Evolutionary conservation across 768 basidiomycete genomes (phyloP).

Genomic region (Auriculariales sp.): DNA sequence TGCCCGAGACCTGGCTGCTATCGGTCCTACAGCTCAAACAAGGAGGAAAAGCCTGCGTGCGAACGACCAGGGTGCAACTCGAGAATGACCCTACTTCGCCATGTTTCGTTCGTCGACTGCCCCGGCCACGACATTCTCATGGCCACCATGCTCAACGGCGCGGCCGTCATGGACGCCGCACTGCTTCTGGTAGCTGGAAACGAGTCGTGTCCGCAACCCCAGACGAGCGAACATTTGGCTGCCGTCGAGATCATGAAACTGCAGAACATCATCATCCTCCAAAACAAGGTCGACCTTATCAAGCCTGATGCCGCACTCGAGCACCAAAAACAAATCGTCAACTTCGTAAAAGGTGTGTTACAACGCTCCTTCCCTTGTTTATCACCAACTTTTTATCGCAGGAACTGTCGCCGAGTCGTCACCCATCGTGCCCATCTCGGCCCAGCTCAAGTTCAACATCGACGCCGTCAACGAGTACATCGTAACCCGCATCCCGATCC

Average conservation of each 20-base stretch:
- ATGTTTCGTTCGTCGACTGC: slow-evolving; percentile 98
- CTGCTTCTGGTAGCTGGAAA: slow-evolving; percentile 91
- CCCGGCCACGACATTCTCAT: slow-evolving; percentile 99
- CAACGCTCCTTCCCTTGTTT: neutral
- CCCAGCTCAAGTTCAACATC: slow-evolving; percentile 97
- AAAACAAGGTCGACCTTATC: slow-evolving; percentile 98
- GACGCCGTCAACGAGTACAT: slow-evolving; percentile 99
- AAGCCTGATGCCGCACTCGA: slow-evolving; percentile 89
- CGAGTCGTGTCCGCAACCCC: slow-evolving; percentile 97
- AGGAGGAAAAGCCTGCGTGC: slow-evolving; percentile 87
- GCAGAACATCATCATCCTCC: slow-evolving; percentile 92
- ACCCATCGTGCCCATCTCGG: slow-evolving; percentile 97
- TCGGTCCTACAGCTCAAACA: slow-evolving; percentile 83
- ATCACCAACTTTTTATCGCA: slow-evolving; percentile 15
- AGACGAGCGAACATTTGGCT: slow-evolving; percentile 96
- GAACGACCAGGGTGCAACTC: slow-evolving; percentile 85
- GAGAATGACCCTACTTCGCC: slow-evolving; percentile 78
- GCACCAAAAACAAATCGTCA: slow-evolving; percentile 88
- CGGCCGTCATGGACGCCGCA: slow-evolving; percentile 99
- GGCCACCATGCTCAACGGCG: slow-evolving; percentile 99
- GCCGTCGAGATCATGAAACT: slow-evolving; percentile 99
- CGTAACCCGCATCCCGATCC: slow-evolving; percentile 90
- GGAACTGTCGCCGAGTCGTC: slow-evolving; percentile 95
- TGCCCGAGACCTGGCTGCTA: slow-evolving; percentile 93
- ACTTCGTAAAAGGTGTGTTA: slow-evolving; percentile 79